These are phyloP conservation scores for Yamadazyma sp. DNA, from an alignment of 1,139 yeast species.

Conservation along the genomic window DNA sequence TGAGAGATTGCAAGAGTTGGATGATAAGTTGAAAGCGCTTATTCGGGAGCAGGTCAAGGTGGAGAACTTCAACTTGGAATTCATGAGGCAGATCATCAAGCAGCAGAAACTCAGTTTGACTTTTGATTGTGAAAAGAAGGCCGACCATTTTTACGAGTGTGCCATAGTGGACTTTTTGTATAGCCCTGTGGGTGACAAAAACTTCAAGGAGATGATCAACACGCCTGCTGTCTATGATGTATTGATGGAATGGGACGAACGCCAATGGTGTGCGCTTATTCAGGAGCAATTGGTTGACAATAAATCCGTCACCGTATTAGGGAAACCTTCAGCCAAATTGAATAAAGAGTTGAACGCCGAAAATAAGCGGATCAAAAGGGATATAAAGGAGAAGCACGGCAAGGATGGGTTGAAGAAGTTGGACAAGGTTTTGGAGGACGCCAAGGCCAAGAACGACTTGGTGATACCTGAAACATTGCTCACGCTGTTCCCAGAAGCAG, in stretches of 20 bases:
- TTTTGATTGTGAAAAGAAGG: conserved; percentile 64
- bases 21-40: conserved; percentile 49
- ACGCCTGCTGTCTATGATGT: conserved; percentile 61
- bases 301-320: conserved; percentile 71
- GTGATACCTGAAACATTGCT: conserved; percentile 75
- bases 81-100: conserved; percentile 66
- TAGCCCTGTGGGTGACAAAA: conserved; percentile 63
- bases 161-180: conserved; percentile 81
- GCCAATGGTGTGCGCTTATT: conserved; percentile 66
- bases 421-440: conserved; percentile 52
- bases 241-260: conserved; percentile 59
- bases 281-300: conserved; percentile 58
- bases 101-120: conserved; percentile 66
- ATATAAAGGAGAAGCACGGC: conserved; percentile 56
- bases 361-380: conserved; percentile 48
- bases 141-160: conserved; percentile 59
- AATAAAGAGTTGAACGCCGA: conserved; percentile 55
- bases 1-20: conserved; percentile 54
- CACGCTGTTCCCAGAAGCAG: conserved; percentile 63
- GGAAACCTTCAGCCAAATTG: conserved; percentile 68
- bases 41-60: conserved; percentile 50
- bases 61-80: conserved; percentile 56
- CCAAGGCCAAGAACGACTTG: conserved; percentile 65
- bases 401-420: conserved; percentile 58
- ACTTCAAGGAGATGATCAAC: conserved; percentile 54